phyloP scores from a whole-genome alignment of 768 basidiomycete species.

The Jaapia argillacea region DNA sequence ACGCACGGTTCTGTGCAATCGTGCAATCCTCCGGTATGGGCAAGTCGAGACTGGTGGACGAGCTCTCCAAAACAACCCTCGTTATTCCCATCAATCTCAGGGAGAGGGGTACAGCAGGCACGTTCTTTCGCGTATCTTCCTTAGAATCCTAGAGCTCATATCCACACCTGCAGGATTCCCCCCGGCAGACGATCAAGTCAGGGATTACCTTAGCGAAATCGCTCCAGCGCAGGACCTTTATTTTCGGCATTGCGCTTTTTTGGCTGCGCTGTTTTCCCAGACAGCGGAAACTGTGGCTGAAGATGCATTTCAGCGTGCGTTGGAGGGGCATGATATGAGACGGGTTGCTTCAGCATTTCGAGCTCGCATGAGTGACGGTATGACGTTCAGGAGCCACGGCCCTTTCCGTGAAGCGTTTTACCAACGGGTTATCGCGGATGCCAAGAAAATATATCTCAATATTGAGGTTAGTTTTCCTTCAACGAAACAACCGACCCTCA shows the following conservation, averaged over 20 bases:
- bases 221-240: neutral
- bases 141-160: neutral
- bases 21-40: slow-evolving; percentile 3
- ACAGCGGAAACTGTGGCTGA: neutral
- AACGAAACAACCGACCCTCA: neutral
- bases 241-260: neutral
- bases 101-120: slow-evolving; percentile 10
- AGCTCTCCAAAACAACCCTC: neutral
- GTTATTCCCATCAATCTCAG: neutral
- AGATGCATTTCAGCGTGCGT: neutral
- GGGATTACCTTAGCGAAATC: neutral
- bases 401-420: slow-evolving; percentile 1
- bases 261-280: neutral
- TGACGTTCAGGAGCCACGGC: neutral
- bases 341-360: slow-evolving; percentile 1
- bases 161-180: neutral
- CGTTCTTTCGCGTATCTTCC: neutral
- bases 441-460: neutral
- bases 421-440: neutral
- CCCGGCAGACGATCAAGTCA: neutral
- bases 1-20: slow-evolving; percentile 1
- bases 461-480: too few relatives aligned
- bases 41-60: slow-evolving; percentile 4
- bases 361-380: slow-evolving; percentile 1
- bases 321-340: neutral